Conservation (phyloP, 129 eudicot genomes). For the Flaveria linearis region DNA sequence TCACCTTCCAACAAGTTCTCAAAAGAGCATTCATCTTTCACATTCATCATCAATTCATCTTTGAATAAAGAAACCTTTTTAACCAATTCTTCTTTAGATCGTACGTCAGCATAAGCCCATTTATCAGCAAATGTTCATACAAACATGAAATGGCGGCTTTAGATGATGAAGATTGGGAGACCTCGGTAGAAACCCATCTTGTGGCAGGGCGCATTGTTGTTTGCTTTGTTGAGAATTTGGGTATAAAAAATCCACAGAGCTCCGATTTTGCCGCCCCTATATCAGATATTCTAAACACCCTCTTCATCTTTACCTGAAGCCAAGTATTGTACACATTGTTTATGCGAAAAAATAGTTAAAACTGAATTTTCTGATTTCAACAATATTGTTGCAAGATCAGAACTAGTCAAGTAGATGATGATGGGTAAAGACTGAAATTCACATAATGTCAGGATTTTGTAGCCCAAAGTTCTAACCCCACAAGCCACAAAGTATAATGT, state of each 20-base stretch:
- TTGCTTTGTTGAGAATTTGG: constrained; percentile 12
- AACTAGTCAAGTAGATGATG: background rate
- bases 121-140: constrained; percentile 38
- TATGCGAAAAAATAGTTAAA: background rate
- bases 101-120: constrained; percentile 36
- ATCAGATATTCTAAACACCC: constrained; percentile 29
- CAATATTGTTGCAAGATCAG: background rate
- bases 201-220: constrained; percentile 18
- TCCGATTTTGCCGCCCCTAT: constrained; percentile 3
- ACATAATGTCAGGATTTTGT: background rate
- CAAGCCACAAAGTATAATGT: background rate
- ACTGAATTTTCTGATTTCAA: constrained; percentile 15
- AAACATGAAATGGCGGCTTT: constrained; percentile 26
- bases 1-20: constrained; percentile 55
- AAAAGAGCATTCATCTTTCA: constrained; percentile 30
- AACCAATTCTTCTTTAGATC: constrained; percentile 36
- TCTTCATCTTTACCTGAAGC: constrained; percentile 27
- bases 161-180: constrained; percentile 24
- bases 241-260: constrained; percentile 11
- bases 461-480: constrained; percentile 6
- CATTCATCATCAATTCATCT: constrained; percentile 44
- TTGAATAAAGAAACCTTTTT: constrained; percentile 45
- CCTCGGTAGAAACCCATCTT: constrained; percentile 26
- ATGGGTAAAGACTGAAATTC: background rate
- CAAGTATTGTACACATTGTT: constrained; percentile 14